Conservation (phyloP, 2,329 filamentous ascomycete genomes). For the Colletotrichum tropicale region DNA sequence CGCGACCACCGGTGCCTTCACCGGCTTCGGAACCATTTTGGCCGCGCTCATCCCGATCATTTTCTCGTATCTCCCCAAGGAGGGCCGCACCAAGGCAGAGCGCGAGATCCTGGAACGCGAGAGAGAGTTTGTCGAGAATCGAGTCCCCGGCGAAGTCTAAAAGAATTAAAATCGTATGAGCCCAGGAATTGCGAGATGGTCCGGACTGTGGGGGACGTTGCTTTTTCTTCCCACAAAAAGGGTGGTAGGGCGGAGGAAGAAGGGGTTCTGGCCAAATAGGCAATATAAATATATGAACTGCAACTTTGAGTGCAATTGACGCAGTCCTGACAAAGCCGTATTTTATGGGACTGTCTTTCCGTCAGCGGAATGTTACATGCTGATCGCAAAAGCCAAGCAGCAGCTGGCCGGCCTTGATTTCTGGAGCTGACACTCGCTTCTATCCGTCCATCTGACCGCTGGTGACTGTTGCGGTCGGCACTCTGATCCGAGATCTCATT, state of each 20-base stretch:
- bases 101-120: slow-evolving; percentile 11
- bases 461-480: not conserved
- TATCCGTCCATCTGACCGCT: not conserved
- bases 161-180: slow-evolving; percentile 3
- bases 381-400: not conserved
- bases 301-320: not conserved
- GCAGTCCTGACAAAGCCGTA: not conserved
- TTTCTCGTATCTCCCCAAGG: slow-evolving; percentile 22
- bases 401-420: not conserved
- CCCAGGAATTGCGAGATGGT: not conserved
- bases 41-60: slow-evolving; percentile 17
- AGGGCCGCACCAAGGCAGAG: slow-evolving; percentile 17
- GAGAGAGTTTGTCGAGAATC: not conserved
- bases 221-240: not conserved
- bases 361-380: not conserved
- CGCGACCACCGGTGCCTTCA: slow-evolving; percentile 8
- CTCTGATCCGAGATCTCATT: not conserved
- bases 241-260: not conserved
- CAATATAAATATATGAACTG: slow-evolving; percentile 1
- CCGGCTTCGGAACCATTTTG: slow-evolving; percentile 9
- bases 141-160: not conserved
- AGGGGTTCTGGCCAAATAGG: not conserved
- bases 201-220: not conserved
- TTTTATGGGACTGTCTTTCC: not conserved
- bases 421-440: not conserved